phyloP scores from a whole-genome alignment of 208 protist species.

The Crithidia acanthocephali region DNA sequence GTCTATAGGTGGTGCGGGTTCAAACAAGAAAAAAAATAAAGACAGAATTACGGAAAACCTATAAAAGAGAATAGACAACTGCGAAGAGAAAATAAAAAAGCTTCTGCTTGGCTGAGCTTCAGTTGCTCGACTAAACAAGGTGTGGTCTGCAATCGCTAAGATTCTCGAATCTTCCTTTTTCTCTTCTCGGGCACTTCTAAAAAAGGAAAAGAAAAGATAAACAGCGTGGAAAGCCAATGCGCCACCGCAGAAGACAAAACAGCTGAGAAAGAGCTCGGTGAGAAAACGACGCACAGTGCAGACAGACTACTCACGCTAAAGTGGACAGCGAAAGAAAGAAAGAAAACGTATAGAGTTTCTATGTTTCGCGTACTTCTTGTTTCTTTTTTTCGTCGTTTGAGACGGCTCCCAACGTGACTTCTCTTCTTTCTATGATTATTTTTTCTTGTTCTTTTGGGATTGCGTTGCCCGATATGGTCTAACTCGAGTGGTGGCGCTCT shows the following conservation, averaged over 20 bases:
- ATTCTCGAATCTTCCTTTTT: background rate
- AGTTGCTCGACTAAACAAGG: too few species aligned
- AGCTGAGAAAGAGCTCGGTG: background rate
- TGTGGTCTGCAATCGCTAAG: too few species aligned
- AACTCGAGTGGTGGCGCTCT: background rate
- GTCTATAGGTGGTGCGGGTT: background rate
- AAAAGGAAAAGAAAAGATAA: too few species aligned
- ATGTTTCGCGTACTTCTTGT: background rate
- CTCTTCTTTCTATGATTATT: constrained; percentile 1
- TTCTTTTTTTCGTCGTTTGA: background rate
- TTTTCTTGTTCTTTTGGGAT: background rate
- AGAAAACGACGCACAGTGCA: background rate
- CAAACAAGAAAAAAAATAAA: constrained; percentile 9
- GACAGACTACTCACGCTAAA: background rate
- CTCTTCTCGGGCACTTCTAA: background rate
- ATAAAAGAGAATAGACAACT: background rate
- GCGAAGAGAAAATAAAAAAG: background rate
- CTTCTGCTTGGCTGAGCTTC: too few species aligned
- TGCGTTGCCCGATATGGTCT: background rate
- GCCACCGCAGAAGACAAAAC: background rate
- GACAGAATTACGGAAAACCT: background rate
- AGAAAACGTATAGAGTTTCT: background rate
- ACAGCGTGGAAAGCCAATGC: background rate
- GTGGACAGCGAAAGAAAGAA: constrained; percentile 7
- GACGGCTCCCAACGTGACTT: background rate